Evolutionary conservation across 345 rosid genomes (phyloP).

Genomic region (Bruguiera gymnorhiza): DNA sequence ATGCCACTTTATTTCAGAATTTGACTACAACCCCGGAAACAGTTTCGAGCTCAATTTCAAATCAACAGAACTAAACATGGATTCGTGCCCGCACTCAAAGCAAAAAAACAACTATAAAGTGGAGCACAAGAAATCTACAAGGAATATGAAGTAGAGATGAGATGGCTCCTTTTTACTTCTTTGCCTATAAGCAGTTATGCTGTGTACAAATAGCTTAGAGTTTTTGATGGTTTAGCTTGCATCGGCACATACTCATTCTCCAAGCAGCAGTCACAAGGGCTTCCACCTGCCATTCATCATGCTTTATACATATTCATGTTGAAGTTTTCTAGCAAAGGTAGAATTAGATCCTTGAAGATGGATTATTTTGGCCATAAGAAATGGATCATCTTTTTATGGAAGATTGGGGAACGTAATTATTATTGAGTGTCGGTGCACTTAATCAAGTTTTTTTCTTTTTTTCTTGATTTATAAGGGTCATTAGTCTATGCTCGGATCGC

Average conservation of each 20-base stretch:
- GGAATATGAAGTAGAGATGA: slow-evolving; percentile 1
- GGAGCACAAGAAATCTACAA: too few relatives aligned
- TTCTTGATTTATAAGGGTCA: too few relatives aligned
- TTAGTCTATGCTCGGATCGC: too few relatives aligned
- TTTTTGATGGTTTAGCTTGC: slow-evolving; percentile 22
- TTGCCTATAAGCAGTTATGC: slow-evolving; percentile 6
- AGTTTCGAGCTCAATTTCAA: slow-evolving; percentile 1
- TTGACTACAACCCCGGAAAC: background rate
- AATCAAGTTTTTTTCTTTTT: too few relatives aligned
- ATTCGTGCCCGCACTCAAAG: background rate
- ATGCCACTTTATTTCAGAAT: background rate
- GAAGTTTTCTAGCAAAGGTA: slow-evolving; percentile 11
- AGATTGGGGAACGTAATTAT: slow-evolving; percentile 18
- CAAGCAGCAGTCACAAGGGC: background rate
- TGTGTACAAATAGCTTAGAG: slow-evolving; percentile 15
- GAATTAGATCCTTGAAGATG: slow-evolving; percentile 20
- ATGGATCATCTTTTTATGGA: slow-evolving; percentile 18
- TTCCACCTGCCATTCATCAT: slow-evolving; percentile 8
- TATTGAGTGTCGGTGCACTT: background rate
- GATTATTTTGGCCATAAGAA: slow-evolving; percentile 21
- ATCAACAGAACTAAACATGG: slow-evolving; percentile 16
- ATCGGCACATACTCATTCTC: slow-evolving; percentile 2
- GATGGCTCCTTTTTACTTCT: slow-evolving; percentile 14
- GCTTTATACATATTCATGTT: slow-evolving; percentile 14
- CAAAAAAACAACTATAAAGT: background rate